Evolutionary conservation across 2,329 filamentous ascomycete species (phyloP), one percentile per base, ranked within the genome.

Genomic region (Sporothrix dimorphospora): DNA sequence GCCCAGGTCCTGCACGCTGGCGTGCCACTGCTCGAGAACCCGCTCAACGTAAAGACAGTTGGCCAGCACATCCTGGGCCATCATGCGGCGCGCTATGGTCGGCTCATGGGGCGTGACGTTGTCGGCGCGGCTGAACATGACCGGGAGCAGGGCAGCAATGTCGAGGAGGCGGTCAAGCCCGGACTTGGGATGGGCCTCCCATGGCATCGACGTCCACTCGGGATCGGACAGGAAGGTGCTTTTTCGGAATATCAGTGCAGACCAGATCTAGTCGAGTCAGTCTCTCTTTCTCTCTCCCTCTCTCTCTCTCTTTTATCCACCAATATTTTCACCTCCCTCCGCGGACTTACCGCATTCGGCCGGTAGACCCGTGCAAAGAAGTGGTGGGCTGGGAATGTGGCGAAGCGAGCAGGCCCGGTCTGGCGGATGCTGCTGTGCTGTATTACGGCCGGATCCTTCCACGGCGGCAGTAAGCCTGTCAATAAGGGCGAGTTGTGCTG

Each of bases 351-450:
- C 61, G 84, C 85, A 65, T 81, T 83, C 16, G 84, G 86, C 30
- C 87, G 83, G 74, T 86, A 89, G 5, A 89, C 82, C 12, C 86
- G 82, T 30, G 84, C 83, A 71, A 89, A 89, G 76, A 87, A 88
- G 76, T 89, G 87, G 72, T 89, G 87, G 12, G 84, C 81, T 1
- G 87, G 87, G 70, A 89, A 89, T 0, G 78, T 78, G 49, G 81
- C 81, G 73, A 87, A 89, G 55, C 79, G 78, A 3, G 79, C 78
- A 0, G 87, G 85, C 0, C 86, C 86, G 21, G 81, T 77, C 30
- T 80, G 81, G 63, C 80, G 81, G 67, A 87, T 78, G 11, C 74
- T 73, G 72, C 81, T 80, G 69, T 76, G 75, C 47, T 82, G 78
- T 19, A n/a, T n/a, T n/a, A 79, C 76, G 1, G 81, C 76, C 1